Evolutionary conservation across 1,284 basidiomycete genomes (phyloP).

Genomic region (Microbotryum scabiosae): DNA sequence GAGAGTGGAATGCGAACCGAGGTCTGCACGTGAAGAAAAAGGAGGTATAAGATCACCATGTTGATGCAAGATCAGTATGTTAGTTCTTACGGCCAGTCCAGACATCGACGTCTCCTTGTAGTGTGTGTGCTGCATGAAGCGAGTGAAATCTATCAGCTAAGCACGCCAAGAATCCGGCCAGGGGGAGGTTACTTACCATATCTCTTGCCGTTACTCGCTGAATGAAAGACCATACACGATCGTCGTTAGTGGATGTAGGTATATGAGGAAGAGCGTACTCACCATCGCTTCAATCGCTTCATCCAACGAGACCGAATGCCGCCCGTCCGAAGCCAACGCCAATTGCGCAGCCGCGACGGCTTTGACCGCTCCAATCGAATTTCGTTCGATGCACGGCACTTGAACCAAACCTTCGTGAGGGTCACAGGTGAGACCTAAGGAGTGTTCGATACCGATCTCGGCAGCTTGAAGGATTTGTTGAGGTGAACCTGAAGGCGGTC

Average conservation of each 20-base stretch:
- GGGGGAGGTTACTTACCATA: conserved; percentile 39
- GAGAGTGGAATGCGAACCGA: too few relatives aligned
- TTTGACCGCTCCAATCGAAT: conserved; percentile 50
- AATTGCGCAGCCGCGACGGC: conserved; percentile 66
- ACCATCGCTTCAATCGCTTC: conserved; percentile 91
- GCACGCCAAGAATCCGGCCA: not conserved
- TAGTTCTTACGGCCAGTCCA: conserved; percentile 61
- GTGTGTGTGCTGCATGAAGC: conserved; percentile 69
- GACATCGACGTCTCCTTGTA: conserved; percentile 79
- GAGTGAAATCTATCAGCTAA: not conserved
- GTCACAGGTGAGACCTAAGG: conserved; percentile 66
- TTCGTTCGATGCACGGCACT: conserved; percentile 77
- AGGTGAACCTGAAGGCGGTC: conserved; percentile 36
- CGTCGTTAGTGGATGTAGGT: too few relatives aligned
- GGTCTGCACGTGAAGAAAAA: too few relatives aligned
- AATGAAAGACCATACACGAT: too few relatives aligned
- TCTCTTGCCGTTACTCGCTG: conserved; percentile 62
- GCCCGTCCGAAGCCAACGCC: conserved; percentile 79
- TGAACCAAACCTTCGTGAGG: conserved; percentile 88
- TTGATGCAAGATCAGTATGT: too few relatives aligned
- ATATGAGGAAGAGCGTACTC: too few relatives aligned
- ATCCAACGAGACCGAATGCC: conserved; percentile 79
- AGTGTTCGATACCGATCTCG: conserved; percentile 62
- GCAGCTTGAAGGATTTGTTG: conserved; percentile 61
- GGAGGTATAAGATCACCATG: too few relatives aligned